phyloP scores from a whole-genome alignment of 2,329 filamentous ascomycete species.

The Trichoderma sp. region DNA sequence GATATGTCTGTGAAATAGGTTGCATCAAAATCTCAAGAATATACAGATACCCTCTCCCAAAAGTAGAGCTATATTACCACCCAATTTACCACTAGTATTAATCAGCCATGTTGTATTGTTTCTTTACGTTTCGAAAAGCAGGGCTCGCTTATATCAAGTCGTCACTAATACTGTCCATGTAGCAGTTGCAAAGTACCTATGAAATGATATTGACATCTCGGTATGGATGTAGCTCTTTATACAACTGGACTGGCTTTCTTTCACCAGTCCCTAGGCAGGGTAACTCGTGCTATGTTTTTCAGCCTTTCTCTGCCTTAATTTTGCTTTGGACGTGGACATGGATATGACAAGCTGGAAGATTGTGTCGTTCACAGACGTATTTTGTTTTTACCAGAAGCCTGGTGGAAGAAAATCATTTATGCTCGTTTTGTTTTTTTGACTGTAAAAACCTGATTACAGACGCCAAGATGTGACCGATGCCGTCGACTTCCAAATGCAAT shows the following conservation, averaged over 20 bases:
- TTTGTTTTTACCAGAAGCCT: conserved; percentile 27
- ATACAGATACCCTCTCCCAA: background rate
- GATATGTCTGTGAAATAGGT: background rate
- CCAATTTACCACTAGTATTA: background rate
- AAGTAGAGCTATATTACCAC: background rate
- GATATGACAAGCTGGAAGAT: background rate
- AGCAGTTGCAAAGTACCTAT: background rate
- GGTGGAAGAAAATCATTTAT: conserved; percentile 35
- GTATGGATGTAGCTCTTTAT: background rate
- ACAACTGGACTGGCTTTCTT: background rate
- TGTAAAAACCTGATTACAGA: conserved; percentile 63
- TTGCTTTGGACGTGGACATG: background rate
- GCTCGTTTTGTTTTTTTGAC: conserved; percentile 51
- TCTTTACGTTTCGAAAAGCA: background rate
- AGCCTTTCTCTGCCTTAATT: background rate
- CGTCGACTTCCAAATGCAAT: conserved; percentile 64
- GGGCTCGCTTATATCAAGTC: background rate
- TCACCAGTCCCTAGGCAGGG: background rate
- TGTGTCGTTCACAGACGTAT: conserved; percentile 32
- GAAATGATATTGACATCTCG: background rate
- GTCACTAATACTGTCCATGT: background rate
- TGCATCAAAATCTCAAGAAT: background rate
- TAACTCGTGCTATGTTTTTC: background rate
- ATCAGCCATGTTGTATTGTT: background rate
- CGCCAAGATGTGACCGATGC: conserved; percentile 64